Evolutionary conservation across 2,329 filamentous ascomycete species (phyloP).

Genomic region (Phaeosphaeria sp.): DNA sequence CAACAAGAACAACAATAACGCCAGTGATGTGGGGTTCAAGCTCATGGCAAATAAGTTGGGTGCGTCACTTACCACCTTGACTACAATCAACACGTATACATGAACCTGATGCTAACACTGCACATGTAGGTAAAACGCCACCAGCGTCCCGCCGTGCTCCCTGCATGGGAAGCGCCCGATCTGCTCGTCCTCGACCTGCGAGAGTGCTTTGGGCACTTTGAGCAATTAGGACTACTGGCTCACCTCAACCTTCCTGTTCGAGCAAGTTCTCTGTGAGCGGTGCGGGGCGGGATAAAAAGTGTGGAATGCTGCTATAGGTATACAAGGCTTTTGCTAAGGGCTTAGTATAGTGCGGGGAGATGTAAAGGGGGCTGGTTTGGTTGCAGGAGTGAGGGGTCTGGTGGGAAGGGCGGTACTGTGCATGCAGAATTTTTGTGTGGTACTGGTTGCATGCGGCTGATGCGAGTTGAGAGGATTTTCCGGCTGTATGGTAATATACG

Average conservation of each 20-base stretch:
- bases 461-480: constrained; percentile 6
- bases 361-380: too few species aligned
- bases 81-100: too few species aligned
- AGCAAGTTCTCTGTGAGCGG: constrained; percentile 20
- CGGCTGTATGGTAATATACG: constrained; percentile 22
- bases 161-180: constrained; percentile 51
- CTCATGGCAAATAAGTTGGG: constrained; percentile 46
- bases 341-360: too few species aligned
- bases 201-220: constrained; percentile 44
- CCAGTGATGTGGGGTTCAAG: constrained; percentile 49
- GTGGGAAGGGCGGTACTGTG: too few species aligned
- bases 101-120: background rate
- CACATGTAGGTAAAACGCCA: constrained; percentile 34
- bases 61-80: constrained; percentile 12
- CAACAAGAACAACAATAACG: constrained; percentile 21
- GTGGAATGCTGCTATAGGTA: constrained; percentile 44
- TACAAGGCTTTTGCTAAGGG: constrained; percentile 26
- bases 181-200: constrained; percentile 51
- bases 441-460: background rate
- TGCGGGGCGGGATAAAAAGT: constrained; percentile 26
- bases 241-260: constrained; percentile 25
- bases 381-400: too few species aligned
- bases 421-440: background rate
- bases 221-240: constrained; percentile 14
- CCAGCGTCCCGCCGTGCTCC: constrained; percentile 39